Evolutionary conservation across 768 basidiomycete genomes (phyloP).

Genomic region (Boletus vermiculosoides): DNA sequence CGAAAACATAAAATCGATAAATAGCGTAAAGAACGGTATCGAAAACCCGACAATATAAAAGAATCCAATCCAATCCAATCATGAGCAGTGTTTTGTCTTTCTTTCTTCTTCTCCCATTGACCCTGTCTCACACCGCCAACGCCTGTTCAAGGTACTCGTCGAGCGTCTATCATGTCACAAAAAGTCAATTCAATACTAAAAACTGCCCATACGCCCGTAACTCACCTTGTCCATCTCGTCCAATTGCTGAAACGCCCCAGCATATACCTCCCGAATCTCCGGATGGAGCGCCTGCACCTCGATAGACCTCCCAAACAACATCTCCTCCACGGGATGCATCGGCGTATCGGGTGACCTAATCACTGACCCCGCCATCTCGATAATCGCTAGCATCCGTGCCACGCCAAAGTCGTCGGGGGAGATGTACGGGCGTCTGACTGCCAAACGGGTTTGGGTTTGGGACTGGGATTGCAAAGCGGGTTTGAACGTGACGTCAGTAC

Average conservation of each 20-base stretch:
- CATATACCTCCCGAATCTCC: slow-evolving; percentile 67
- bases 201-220: not conserved
- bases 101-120: no score
- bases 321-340: slow-evolving; percentile 67
- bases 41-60: not conserved
- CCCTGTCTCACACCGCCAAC: slow-evolving; percentile 13
- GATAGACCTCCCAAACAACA: slow-evolving; percentile 67
- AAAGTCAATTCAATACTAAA: slow-evolving; percentile 1
- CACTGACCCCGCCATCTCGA: slow-evolving; percentile 59
- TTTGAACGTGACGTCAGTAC: slow-evolving; percentile 26
- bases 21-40: slow-evolving; percentile 10
- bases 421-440: slow-evolving; percentile 46
- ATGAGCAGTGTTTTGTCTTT: not conserved
- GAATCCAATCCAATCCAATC: not conserved
- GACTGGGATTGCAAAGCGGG: slow-evolving; percentile 7
- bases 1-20: slow-evolving; percentile 12
- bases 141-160: slow-evolving; percentile 33
- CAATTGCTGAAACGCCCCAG: slow-evolving; percentile 64
- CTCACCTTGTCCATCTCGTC: slow-evolving; percentile 79
- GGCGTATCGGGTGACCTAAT: slow-evolving; percentile 35
- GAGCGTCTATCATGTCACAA: slow-evolving; percentile 16
- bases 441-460: slow-evolving; percentile 1
- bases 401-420: slow-evolving; percentile 87
- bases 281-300: slow-evolving; percentile 69
- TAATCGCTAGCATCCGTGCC: slow-evolving; percentile 82